Percentiles rank a stretch among this genome's conserved stretches.
Conservation (phyloP, 495 filamentous ascomycete species). For the Jackrogersella minutella region DNA sequence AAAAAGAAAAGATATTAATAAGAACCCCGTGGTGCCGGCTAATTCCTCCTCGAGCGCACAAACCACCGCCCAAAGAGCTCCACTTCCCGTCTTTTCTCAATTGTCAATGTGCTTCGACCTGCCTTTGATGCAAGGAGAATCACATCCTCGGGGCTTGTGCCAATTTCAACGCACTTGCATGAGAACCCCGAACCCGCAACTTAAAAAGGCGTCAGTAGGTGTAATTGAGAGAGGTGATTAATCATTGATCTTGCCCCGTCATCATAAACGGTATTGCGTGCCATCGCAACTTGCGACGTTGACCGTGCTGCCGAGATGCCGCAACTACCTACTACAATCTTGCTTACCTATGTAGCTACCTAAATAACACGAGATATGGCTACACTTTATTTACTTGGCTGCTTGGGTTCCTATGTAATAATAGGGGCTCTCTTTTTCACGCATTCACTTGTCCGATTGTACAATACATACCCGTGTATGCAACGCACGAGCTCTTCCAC, state of each 20-base stretch:
- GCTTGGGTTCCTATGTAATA: too few relatives aligned
- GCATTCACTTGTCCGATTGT: not conserved
- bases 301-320: slow-evolving; percentile 5
- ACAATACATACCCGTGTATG: too few relatives aligned
- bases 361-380: not conserved
- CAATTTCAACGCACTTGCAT: slow-evolving; percentile 34
- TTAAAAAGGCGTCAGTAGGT: not conserved
- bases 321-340: slow-evolving; percentile 7
- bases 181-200: not conserved
- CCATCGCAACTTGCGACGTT: slow-evolving; percentile 11
- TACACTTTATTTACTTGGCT: not conserved
- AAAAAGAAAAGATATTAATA: slow-evolving; percentile 3
- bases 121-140: slow-evolving; percentile 36
- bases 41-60: slow-evolving; percentile 14
- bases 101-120: slow-evolving; percentile 21
- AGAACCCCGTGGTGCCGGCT: slow-evolving; percentile 13
- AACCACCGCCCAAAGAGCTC: slow-evolving; percentile 1
- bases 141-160: slow-evolving; percentile 33
- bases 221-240: too few relatives aligned
- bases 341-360: slow-evolving; percentile 8
- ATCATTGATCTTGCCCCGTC: slow-evolving; percentile 8
- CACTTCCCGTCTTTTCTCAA: slow-evolving; percentile 7
- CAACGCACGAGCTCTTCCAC: too few relatives aligned
- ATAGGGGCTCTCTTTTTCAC: not conserved
- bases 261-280: slow-evolving; percentile 30